Evolutionary conservation across 495 filamentous ascomycete species (phyloP).

Genomic region (Daldinia bambusicola): DNA sequence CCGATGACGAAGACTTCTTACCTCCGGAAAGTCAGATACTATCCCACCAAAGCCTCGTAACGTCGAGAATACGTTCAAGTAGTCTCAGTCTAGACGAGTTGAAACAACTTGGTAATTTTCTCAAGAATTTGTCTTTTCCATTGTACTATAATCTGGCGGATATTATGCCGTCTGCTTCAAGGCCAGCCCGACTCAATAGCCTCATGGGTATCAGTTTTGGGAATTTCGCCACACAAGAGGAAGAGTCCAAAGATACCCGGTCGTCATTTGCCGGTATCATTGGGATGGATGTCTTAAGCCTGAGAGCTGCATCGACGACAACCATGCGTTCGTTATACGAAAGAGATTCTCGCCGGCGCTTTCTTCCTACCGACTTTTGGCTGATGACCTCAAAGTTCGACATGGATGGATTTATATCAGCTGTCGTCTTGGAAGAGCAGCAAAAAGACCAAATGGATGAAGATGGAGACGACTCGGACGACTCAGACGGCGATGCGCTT

Average conservation of each 20-base stretch:
- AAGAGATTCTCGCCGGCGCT: conserved; percentile 88
- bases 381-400: conserved; percentile 92
- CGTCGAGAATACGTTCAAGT: conserved; percentile 69
- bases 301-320: conserved; percentile 83
- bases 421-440: conserved; percentile 90
- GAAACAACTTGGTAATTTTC: conserved; percentile 78
- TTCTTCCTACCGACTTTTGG: conserved; percentile 87
- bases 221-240: conserved; percentile 25
- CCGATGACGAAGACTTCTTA: conserved; percentile 91
- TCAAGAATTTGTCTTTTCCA: conserved; percentile 93
- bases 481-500: conserved; percentile 39
- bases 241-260: conserved; percentile 23
- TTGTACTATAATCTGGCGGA: conserved; percentile 85
- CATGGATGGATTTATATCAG: conserved; percentile 88
- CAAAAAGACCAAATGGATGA: conserved; percentile 59
- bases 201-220: conserved; percentile 33
- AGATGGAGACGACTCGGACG: conserved; percentile 40
- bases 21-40: conserved; percentile 48
- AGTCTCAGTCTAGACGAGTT: conserved; percentile 76
- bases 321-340: conserved; percentile 90
- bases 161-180: conserved; percentile 43
- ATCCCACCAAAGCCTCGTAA: conserved; percentile 46
- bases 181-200: conserved; percentile 25
- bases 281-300: conserved; percentile 79
- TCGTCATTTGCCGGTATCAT: conserved; percentile 59